phyloP scores from a whole-genome alignment of 2,329 filamentous ascomycete genomes.

The Cylindrodendrum hubeiense region DNA sequence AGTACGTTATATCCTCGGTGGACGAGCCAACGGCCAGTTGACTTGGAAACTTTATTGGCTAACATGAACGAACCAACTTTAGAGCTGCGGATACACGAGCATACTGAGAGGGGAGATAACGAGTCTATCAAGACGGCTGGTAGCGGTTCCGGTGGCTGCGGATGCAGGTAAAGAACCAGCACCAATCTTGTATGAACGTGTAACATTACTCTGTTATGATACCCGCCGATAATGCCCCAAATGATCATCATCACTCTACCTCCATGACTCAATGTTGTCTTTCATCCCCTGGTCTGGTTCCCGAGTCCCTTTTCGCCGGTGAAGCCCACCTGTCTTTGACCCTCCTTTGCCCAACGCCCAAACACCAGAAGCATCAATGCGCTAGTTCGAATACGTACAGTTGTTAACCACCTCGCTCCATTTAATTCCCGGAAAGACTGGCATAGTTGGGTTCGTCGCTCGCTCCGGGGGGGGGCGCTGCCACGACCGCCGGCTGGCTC shows the following conservation, averaged over 20 bases:
- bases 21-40: background rate
- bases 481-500: constrained; percentile 61
- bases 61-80: constrained; percentile 13
- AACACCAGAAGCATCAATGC: constrained; percentile 45
- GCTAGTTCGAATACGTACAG: constrained; percentile 26
- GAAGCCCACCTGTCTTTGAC: constrained; percentile 28
- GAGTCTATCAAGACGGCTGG: constrained; percentile 82
- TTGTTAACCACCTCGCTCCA: constrained; percentile 41
- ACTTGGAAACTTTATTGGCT: background rate
- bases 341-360: constrained; percentile 29
- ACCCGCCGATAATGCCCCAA: constrained; percentile 43
- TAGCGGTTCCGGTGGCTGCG: constrained; percentile 49
- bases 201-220: constrained; percentile 48
- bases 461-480: constrained; percentile 84
- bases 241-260: constrained; percentile 33
- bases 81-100: constrained; percentile 90
- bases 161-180: constrained; percentile 43
- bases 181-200: constrained; percentile 43
- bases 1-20: constrained; percentile 61
- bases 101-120: constrained; percentile 94
- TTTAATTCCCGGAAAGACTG: constrained; percentile 84
- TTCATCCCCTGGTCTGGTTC: constrained; percentile 25
- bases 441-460: constrained; percentile 83
- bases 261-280: constrained; percentile 27
- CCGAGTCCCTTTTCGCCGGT: constrained; percentile 36